A percentile compares a stretch with the other conserved stretches of the same genome.
phyloP scores from a whole-genome alignment of 305 asterid genomes.

The Fraxinus ornus region DNA sequence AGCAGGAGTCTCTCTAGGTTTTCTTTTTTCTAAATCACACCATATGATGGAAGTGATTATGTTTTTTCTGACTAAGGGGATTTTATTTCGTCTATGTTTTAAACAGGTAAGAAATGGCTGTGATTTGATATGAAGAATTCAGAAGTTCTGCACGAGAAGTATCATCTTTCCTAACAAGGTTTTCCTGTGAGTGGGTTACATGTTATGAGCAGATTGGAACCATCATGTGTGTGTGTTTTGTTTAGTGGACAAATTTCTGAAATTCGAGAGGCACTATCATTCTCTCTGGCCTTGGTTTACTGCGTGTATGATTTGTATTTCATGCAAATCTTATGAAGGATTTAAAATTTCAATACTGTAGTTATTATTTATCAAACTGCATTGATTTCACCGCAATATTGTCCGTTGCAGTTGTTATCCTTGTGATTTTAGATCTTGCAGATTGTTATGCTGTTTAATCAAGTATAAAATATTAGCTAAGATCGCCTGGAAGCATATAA shows the following conservation, averaged over 20 bases:
- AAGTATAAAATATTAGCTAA: not conserved
- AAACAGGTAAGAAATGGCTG: slow-evolving; percentile 34
- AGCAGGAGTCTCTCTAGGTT: slow-evolving; percentile 63
- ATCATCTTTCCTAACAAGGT: not conserved
- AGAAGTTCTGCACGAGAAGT: slow-evolving; percentile 14
- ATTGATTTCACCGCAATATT: not conserved
- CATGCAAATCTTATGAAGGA: not conserved
- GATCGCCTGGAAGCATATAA: not conserved
- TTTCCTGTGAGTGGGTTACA: slow-evolving; percentile 12
- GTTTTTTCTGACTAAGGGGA: not conserved
- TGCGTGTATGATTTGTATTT: not conserved
- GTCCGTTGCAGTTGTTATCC: not conserved
- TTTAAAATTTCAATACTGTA: not conserved
- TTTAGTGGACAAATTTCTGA: slow-evolving; percentile 6
- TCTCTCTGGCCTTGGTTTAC: not conserved
- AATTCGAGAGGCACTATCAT: slow-evolving; percentile 3
- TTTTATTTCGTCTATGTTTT: not conserved
- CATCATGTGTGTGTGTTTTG: slow-evolving; percentile 2
- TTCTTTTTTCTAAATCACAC: slow-evolving; percentile 4
- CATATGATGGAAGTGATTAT: not conserved
- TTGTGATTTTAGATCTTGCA: not conserved
- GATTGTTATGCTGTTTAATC: not conserved
- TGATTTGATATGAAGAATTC: slow-evolving; percentile 1
- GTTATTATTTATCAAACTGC: not conserved
- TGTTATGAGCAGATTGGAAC: slow-evolving; percentile 17